Percentiles rank a stretch among this genome's conserved stretches.
Conservation (phyloP, 768 basidiomycete species). For the Boletus pseudo-olivaceus region DNA sequence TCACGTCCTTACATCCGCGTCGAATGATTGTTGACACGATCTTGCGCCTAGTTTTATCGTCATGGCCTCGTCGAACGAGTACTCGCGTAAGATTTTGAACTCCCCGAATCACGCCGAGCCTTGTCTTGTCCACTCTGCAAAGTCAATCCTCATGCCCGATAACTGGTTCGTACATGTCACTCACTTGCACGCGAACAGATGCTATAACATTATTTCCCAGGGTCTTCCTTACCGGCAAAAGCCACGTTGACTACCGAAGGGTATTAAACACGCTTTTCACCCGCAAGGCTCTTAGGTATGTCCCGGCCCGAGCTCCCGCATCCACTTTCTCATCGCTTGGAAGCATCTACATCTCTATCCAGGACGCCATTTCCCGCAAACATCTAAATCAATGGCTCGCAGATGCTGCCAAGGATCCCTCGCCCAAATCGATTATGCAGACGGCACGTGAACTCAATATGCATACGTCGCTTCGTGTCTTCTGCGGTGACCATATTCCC, state of each 20-base stretch:
- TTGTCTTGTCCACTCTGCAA: slow-evolving; percentile 89
- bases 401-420: slow-evolving; percentile 45
- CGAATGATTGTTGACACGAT: slow-evolving; percentile 6
- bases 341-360: slow-evolving; percentile 80
- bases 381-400: slow-evolving; percentile 74
- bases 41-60: slow-evolving; percentile 85
- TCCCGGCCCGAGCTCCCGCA: not conserved
- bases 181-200: not conserved
- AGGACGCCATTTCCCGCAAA: slow-evolving; percentile 77
- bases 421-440: slow-evolving; percentile 74
- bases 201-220: slow-evolving; percentile 35
- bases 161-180: slow-evolving; percentile 65
- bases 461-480: slow-evolving; percentile 94
- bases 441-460: slow-evolving; percentile 92
- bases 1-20: slow-evolving; percentile 1
- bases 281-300: slow-evolving; percentile 84
- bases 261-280: slow-evolving; percentile 91
- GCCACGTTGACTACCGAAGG: slow-evolving; percentile 90
- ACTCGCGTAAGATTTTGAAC: slow-evolving; percentile 92
- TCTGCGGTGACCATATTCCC: slow-evolving; percentile 89
- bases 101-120: slow-evolving; percentile 91
- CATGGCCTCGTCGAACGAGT: slow-evolving; percentile 93
- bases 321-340: not conserved
- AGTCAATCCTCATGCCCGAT: slow-evolving; percentile 75
- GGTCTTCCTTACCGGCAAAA: slow-evolving; percentile 97